phyloP scores from a whole-genome alignment of 2,329 filamentous ascomycete species.

The Fusarium sp. region DNA sequence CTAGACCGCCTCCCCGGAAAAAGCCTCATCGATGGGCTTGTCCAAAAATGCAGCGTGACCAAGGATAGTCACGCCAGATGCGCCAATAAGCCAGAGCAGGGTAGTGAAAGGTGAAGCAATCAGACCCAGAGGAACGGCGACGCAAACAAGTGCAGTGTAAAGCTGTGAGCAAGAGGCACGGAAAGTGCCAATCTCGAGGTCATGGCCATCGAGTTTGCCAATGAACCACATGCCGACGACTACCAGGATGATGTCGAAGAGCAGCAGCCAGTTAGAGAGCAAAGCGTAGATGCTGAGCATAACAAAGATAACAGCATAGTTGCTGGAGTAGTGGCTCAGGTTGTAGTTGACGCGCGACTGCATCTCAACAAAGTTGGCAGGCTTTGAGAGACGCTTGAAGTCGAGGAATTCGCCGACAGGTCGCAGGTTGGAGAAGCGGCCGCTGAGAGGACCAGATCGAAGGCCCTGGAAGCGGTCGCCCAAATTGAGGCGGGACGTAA shows the following conservation, averaged over 20 bases:
- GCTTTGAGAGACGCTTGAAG: constrained; percentile 95
- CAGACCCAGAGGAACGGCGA: constrained; percentile 87
- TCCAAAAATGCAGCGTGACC: constrained; percentile 97
- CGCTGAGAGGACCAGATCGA: constrained; percentile 80
- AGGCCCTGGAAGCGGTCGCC: constrained; percentile 86
- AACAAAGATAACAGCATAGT: constrained; percentile 93
- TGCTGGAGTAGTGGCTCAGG: constrained; percentile 96
- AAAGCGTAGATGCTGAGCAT: constrained; percentile 97
- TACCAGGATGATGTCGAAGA: constrained; percentile 93
- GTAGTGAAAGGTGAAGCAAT: constrained; percentile 87
- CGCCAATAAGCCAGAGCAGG: constrained; percentile 94
- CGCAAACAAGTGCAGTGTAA: constrained; percentile 86
- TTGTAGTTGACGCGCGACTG: constrained; percentile 98
- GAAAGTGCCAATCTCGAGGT: constrained; percentile 86
- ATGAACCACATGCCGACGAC: constrained; percentile 90
- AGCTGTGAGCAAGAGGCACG: constrained; percentile 91
- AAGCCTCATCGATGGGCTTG: constrained; percentile 99
- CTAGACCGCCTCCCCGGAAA: constrained; percentile 99
- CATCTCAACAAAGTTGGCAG: constrained; percentile 87
- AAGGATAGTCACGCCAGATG: constrained; percentile 91
- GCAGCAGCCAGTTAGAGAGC: constrained; percentile 85
- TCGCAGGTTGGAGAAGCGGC: constrained; percentile 91
- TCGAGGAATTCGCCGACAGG: constrained; percentile 95
- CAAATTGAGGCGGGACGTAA: constrained; percentile 92
- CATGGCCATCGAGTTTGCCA: constrained; percentile 87